These are phyloP conservation scores for Nakazawaea wickerhamii DNA, from an alignment of 805 yeast genomes.

Conservation along the genomic window DNA sequence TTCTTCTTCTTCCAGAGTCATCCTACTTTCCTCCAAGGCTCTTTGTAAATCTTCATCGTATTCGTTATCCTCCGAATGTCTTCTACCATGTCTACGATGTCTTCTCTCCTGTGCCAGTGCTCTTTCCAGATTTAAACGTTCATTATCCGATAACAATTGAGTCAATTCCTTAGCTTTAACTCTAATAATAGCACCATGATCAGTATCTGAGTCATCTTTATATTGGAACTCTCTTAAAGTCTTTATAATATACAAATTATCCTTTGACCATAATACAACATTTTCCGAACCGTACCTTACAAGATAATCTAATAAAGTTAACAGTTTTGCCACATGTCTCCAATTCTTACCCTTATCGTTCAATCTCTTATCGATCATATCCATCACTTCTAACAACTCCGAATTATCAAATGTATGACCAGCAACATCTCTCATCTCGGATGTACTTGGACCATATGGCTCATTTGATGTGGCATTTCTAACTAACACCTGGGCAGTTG, in stretches of 20 bases:
- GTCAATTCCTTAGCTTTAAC: constrained; percentile 89
- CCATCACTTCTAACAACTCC: constrained; percentile 86
- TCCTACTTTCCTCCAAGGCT: constrained; percentile 75
- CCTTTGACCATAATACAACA: constrained; percentile 88
- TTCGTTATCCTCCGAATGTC: constrained; percentile 32
- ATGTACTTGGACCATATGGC: constrained; percentile 73
- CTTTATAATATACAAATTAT: constrained; percentile 80
- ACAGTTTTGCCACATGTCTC: constrained; percentile 91
- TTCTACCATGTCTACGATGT: constrained; percentile 25
- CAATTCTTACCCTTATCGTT: constrained; percentile 97
- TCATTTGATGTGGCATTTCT: constrained; percentile 92
- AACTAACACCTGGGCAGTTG: constrained; percentile 78
- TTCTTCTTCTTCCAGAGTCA: constrained; percentile 82
- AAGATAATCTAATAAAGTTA: constrained; percentile 83
- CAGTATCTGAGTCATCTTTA: constrained; percentile 69
- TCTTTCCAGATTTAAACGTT: constrained; percentile 69
- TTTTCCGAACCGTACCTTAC: constrained; percentile 83
- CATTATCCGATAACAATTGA: constrained; percentile 73
- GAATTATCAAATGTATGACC: constrained; percentile 62
- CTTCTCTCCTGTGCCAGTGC: constrained; percentile 28
- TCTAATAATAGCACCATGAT: constrained; percentile 84
- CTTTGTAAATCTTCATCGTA: constrained; percentile 72
- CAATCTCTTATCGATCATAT: constrained; percentile 84
- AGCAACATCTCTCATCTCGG: constrained; percentile 80
- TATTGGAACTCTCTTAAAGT: constrained; percentile 87